Evolutionary conservation across 352 stramenopile genomes (phyloP).

Genomic region (Globisporangium cylindrosporum): DNA sequence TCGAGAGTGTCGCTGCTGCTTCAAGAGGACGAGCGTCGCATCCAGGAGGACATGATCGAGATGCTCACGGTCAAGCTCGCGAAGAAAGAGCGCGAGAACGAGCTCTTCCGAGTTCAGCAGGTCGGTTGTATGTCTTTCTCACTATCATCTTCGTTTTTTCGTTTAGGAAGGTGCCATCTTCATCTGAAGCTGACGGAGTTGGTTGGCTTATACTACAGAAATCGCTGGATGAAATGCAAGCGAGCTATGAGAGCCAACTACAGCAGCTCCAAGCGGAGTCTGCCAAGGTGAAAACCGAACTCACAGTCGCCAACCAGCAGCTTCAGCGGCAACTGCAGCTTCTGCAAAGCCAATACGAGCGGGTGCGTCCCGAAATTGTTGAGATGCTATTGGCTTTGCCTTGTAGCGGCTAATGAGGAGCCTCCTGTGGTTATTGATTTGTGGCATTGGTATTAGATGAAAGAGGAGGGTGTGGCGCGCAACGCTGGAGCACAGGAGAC

Average conservation of each 20-base stretch:
- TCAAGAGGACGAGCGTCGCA: constrained; percentile 47
- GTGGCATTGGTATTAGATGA: constrained; percentile 15
- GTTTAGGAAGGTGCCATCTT: too few relatives aligned
- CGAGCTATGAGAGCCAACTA: constrained; percentile 23
- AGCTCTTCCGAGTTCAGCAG: constrained; percentile 43
- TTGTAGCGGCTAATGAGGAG: too few relatives aligned
- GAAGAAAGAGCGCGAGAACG: constrained; percentile 62
- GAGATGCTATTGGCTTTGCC: background rate
- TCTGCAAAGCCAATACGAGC: constrained; percentile 36
- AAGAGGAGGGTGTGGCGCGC: constrained; percentile 33
- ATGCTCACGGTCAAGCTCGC: constrained; percentile 59
- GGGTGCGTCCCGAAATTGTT: constrained; percentile 19
- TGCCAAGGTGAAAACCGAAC: constrained; percentile 14
- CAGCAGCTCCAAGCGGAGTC: constrained; percentile 30
- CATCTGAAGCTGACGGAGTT: too few relatives aligned
- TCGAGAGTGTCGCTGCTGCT: constrained; percentile 14
- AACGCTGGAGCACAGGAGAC: constrained; percentile 30
- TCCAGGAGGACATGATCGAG: constrained; percentile 61
- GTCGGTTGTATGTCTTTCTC: background rate
- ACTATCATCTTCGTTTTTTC: too few relatives aligned
- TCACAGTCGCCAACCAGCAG: constrained; percentile 34
- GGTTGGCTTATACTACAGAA: background rate
- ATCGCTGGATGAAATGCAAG: constrained; percentile 17
- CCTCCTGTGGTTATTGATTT: too few relatives aligned
- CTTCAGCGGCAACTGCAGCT: constrained; percentile 37